Evolutionary conservation across 1,284 basidiomycete species (phyloP), one percentile per base, ranked within the genome.

Genomic region (Microbotryum scabiosae): DNA sequence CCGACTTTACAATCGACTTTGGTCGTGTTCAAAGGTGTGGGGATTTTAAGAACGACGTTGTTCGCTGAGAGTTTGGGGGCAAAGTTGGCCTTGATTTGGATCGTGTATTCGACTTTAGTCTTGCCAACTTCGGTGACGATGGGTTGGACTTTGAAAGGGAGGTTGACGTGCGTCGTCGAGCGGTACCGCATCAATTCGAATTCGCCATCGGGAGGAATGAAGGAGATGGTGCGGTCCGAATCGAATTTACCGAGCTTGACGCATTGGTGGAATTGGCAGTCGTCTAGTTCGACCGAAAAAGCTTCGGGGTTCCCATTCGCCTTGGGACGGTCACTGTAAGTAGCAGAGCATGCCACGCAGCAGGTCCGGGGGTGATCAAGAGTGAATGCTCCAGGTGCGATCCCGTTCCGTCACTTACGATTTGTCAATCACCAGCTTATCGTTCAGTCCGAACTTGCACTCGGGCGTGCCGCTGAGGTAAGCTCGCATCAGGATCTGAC

Each of bases 111-210:
- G 20, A 98, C 92, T 69, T 87, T 84, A 1, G 85, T 83, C 65
- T 92, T 97, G 28, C 89, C 88, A 47, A 94, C 83, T 77, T 98
- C 96, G 48, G 86, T 89, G 43, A 98, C 86, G 14, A 90, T 93
- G 0, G 93, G 86, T 60, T 96, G 87, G 12, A 99, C 79, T 51
- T 86, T 83, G 70, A 98, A 81, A 0, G 96, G 96, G 7, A 98
- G 79, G 75, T 97, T 96, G 73, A 98, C 87, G 74, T 97, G 97
- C 20, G 87, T 85, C 0, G 94, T 97, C 12, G 90, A 87, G 25
- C 96, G 89, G 74, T 99, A 99, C 88, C 85, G 83, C 96, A 99
- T 98, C 47, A 99, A 80, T 76, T 98, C 96, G 72, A 98, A 99
- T 75, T 98, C 96, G 47, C 96, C 96, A 73, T 99, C 96, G 1